Percentiles rank a stretch among this genome's conserved stretches.
phyloP scores from a whole-genome alignment of 2,329 filamentous ascomycete species.

The Paraphaeosphaeria sporulosa region DNA sequence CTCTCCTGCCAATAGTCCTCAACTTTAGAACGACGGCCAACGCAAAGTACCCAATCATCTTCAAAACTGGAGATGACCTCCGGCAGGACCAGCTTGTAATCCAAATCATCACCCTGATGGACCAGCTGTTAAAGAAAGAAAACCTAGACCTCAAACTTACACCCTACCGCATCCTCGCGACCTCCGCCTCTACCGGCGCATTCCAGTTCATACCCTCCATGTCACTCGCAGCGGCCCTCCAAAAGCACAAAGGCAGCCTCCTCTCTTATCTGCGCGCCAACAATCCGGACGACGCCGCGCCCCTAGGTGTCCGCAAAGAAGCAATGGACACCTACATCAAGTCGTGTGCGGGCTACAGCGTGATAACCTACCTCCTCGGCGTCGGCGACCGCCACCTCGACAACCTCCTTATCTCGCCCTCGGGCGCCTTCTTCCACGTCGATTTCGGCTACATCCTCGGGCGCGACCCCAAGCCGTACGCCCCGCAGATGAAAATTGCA shows the following conservation, averaged over 20 bases:
- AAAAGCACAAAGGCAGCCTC: conserved; percentile 79
- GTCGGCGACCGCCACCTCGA: conserved; percentile 96
- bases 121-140: conserved; percentile 91
- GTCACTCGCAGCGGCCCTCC: conserved; percentile 81
- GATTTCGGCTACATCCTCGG: conserved; percentile 99
- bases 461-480: conserved; percentile 95
- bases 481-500: conserved; percentile 94
- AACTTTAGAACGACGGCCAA: conserved; percentile 84
- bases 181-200: conserved; percentile 85
- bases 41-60: conserved; percentile 86
- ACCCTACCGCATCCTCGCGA: conserved; percentile 95
- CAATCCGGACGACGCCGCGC: conserved; percentile 83
- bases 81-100: conserved; percentile 97
- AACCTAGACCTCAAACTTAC: conserved; percentile 95
- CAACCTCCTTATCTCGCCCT: conserved; percentile 88
- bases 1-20: conserved; percentile 87
- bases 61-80: conserved; percentile 96
- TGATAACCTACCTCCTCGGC: conserved; percentile 96
- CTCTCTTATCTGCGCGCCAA: conserved; percentile 87
- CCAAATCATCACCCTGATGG: conserved; percentile 97
- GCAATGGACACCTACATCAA: conserved; percentile 95
- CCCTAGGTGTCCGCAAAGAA: conserved; percentile 87
- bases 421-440: conserved; percentile 96
- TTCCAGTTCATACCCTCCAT: conserved; percentile 93
- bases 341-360: conserved; percentile 96